Conservation (phyloP, 2,329 filamentous ascomycete genomes). For the Dothideomycetes sp. region DNA sequence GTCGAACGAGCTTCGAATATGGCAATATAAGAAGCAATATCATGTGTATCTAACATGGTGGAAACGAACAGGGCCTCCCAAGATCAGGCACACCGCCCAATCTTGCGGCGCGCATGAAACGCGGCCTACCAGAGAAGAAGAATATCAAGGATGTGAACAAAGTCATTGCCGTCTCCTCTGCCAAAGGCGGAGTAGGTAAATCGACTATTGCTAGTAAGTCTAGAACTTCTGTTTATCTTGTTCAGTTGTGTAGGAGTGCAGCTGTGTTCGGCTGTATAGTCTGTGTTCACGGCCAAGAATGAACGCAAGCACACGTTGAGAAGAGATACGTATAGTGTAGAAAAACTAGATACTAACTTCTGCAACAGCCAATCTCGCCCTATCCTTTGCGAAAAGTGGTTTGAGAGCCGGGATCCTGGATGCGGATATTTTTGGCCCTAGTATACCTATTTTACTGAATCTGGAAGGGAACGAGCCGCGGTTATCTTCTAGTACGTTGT, state of each 20-base stretch:
- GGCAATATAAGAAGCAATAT: no score
- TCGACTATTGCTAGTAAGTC: conserved; percentile 73
- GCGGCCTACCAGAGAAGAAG: conserved; percentile 69
- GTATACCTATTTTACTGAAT: conserved; percentile 80
- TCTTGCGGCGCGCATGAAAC: conserved; percentile 60
- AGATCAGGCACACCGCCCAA: conserved; percentile 55
- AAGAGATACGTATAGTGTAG: no score
- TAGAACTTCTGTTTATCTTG: background rate
- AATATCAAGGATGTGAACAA: conserved; percentile 77
- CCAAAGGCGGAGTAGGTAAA: conserved; percentile 97
- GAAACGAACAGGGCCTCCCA: conserved; percentile 80
- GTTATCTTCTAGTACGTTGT: conserved; percentile 54
- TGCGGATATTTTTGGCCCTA: conserved; percentile 93
- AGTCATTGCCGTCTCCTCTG: conserved; percentile 92
- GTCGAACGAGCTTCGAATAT: no score
- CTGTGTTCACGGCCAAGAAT: no score
- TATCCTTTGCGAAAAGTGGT: conserved; percentile 74
- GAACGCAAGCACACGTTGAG: no score
- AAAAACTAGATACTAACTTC: no score
- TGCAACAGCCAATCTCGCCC: conserved; percentile 69
- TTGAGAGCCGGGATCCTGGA: conserved; percentile 81
- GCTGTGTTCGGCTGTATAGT: no score
- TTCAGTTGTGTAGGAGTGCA: no score
- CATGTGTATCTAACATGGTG: no score
- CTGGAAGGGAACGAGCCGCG: conserved; percentile 47